These are phyloP conservation scores for Xylariaceae sp. DNA, from an alignment of 2,329 filamentous ascomycete genomes.

Conservation along the genomic window DNA sequence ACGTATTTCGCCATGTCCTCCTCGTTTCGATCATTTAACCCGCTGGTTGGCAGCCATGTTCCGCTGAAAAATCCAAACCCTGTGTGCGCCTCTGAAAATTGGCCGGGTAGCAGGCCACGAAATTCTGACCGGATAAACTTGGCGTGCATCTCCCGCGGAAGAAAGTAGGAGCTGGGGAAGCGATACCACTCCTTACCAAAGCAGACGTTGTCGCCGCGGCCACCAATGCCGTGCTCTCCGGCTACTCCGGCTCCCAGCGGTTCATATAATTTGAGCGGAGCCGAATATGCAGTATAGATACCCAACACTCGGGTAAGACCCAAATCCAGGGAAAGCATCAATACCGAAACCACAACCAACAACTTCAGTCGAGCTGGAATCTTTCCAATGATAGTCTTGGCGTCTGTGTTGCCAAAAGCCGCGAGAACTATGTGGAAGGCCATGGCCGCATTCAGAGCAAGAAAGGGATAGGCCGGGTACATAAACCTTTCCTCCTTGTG, in stretches of 20 bases:
- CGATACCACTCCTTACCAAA: slow-evolving; percentile 98
- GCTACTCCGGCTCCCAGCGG: slow-evolving; percentile 56
- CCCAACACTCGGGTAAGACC: slow-evolving; percentile 71
- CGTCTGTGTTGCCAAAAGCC: slow-evolving; percentile 66
- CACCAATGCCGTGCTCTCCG: slow-evolving; percentile 47
- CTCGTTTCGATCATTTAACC: slow-evolving; percentile 88
- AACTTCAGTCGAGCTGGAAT: slow-evolving; percentile 76
- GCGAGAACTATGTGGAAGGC: slow-evolving; percentile 75
- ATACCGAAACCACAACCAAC: slow-evolving; percentile 51
- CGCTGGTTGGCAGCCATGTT: slow-evolving; percentile 75
- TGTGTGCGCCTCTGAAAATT: slow-evolving; percentile 71
- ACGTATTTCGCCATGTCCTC: slow-evolving; percentile 87
- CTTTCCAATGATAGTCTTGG: slow-evolving; percentile 62
- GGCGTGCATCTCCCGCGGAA: slow-evolving; percentile 76
- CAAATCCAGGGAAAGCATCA: slow-evolving; percentile 61
- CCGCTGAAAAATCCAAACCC: slow-evolving; percentile 73
- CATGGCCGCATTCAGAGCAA: slow-evolving; percentile 84
- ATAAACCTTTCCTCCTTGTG: slow-evolving; percentile 99
- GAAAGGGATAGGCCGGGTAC: slow-evolving; percentile 91
- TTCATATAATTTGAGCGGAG: slow-evolving; percentile 68
- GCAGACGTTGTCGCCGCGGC: slow-evolving; percentile 68
- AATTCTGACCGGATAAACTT: slow-evolving; percentile 94
- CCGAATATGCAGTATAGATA: slow-evolving; percentile 75
- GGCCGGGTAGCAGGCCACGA: slow-evolving; percentile 78
- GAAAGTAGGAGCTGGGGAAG: slow-evolving; percentile 87